Conservation (phyloP, 768 basidiomycete species). For the Psilocybe cubensis region DNA sequence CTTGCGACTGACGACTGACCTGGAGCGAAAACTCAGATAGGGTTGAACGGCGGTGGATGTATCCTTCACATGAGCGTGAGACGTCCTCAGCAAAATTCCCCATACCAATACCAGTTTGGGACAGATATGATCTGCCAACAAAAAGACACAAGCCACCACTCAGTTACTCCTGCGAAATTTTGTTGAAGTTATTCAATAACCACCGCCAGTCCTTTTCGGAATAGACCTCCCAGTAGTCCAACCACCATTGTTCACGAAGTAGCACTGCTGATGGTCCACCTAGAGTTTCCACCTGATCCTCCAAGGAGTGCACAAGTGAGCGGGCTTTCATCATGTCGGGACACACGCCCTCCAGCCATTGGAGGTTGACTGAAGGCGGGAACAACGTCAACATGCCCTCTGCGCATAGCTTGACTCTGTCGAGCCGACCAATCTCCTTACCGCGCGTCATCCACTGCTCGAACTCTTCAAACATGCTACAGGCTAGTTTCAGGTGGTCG, state of each 20-base stretch:
- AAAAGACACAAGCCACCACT: neutral
- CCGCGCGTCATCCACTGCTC: constrained; percentile 26
- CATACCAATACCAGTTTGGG: neutral
- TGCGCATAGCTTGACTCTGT: constrained; percentile 32
- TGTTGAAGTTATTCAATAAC: constrained; percentile 18
- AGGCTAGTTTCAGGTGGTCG: constrained; percentile 24
- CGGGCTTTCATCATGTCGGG: constrained; percentile 24
- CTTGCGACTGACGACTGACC: too few relatives aligned
- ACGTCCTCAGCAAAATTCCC: too few relatives aligned
- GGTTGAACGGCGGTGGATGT: too few relatives aligned
- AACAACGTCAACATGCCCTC: constrained; percentile 35
- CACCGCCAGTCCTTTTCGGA: constrained; percentile 24
- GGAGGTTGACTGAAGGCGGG: constrained; percentile 18
- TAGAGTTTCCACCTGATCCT: constrained; percentile 18
- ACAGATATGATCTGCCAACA: neutral
- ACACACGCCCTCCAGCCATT: constrained; percentile 18
- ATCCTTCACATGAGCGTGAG: too few relatives aligned
- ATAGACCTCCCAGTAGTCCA: constrained; percentile 29
- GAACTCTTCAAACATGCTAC: constrained; percentile 30
- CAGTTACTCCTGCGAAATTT: neutral
- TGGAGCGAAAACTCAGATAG: too few relatives aligned
- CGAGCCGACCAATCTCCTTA: constrained; percentile 26
- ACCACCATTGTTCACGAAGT: constrained; percentile 23
- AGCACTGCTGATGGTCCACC: constrained; percentile 24
- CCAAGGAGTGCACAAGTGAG: constrained; percentile 18